Evolutionary conservation across 2,329 filamentous ascomycete genomes (phyloP), one percentile per base, ranked within the genome.

Genomic region (Fusarium sp.): DNA sequence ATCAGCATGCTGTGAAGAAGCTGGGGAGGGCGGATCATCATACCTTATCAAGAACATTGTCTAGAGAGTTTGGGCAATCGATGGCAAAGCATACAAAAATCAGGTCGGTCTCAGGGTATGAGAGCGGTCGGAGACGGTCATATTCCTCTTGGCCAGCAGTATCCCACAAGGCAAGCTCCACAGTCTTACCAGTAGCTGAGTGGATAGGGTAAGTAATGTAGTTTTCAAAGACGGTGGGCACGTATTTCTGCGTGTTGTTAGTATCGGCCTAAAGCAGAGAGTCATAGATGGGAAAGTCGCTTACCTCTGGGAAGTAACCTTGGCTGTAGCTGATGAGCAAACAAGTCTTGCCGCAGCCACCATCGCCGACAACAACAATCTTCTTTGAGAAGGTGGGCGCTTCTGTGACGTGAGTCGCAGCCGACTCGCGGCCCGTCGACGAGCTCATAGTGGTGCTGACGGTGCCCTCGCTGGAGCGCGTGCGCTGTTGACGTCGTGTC

Each of bases 41-140:
- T 83, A 97, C 96, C 91, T 99, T 99, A 83, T 99, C 96, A 84
- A 98, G 91, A 60, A 99, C 95, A 80, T 99, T 99, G 78, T 99
- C 96, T 52, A 99, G 85, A 9, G 95, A 98, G 80, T 97, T 97
- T 35, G 96, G 96, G 80, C 96, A 99, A 81, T 99, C 96, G 76
- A 99, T 97, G 69, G 96, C 96, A 80, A 99, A 99, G 85, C 96
- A 99, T 72, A 99, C 96, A 79, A 99, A 98, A 62, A 99, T 90
- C 33, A 99, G 87, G 79, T 99, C 96, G 14, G 96, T 99, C 82
- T 99, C 96, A 5, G 96, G 96, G 81, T 99, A 99, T 42, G 95
- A 98, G 49, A 99, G 88, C 43, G 96, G 96, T 72, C 96, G 90
- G 77, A 99, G 85, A 74, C 96, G 90, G 84, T 99, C 96, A 79